phyloP scores from a whole-genome alignment of 345 rosid genomes.

The Populus simonii region DNA sequence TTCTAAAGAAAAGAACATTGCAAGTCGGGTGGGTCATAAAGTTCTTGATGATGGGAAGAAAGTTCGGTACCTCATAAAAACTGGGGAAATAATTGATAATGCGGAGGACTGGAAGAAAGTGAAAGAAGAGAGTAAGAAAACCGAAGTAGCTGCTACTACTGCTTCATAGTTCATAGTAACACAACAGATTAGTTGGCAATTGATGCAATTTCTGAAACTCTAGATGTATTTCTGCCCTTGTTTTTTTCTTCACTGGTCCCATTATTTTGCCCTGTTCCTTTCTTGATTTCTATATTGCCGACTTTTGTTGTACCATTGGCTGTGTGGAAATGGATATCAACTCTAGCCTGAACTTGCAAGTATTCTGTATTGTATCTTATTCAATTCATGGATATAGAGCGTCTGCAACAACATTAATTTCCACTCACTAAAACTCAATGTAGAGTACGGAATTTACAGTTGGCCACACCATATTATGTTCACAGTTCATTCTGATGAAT shows the following conservation, averaged over 20 bases:
- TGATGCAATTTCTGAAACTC: neutral
- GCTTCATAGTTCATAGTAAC: conserved; percentile 17
- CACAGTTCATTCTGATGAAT: too few relatives aligned
- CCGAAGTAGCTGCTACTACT: conserved; percentile 49
- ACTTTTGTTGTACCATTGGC: neutral
- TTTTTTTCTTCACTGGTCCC: neutral
- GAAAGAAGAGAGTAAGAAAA: conserved; percentile 55
- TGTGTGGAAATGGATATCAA: neutral
- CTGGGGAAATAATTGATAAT: conserved; percentile 78
- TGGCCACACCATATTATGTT: too few relatives aligned
- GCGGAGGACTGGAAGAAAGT: conserved; percentile 69
- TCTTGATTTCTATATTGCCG: neutral
- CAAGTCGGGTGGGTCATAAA: conserved; percentile 83
- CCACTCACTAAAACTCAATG: neutral
- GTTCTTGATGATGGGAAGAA: conserved; percentile 61
- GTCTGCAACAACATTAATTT: neutral
- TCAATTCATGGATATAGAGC: neutral
- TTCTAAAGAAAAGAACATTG: conserved; percentile 71
- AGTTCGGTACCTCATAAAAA: conserved; percentile 76
- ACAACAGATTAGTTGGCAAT: neutral
- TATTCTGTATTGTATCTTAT: conserved; percentile 3
- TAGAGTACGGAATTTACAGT: too few relatives aligned
- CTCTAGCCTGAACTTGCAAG: neutral
- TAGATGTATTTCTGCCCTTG: neutral
- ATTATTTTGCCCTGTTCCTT: neutral